These are phyloP conservation scores for Begonia masoniana DNA, from an alignment of 306 rosid species.

Conservation along the genomic window DNA sequence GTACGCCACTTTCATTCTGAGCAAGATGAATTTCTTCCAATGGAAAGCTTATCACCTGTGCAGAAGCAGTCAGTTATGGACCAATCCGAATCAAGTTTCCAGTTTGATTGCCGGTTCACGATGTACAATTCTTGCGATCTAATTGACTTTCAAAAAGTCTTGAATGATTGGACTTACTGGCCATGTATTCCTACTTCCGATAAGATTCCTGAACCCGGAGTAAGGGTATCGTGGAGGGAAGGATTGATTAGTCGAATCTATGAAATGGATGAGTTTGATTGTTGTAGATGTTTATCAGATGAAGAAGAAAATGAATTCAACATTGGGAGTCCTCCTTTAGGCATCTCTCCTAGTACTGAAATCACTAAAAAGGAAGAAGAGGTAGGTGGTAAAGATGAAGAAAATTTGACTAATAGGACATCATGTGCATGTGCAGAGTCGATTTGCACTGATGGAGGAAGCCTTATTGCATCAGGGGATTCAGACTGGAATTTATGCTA, in stretches of 20 bases:
- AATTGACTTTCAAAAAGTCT: slow-evolving; percentile 31
- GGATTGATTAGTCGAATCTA: slow-evolving; percentile 41
- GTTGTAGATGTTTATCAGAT: slow-evolving; percentile 74
- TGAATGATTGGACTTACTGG: slow-evolving; percentile 40
- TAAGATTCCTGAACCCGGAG: slow-evolving; percentile 36
- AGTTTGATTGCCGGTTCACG: slow-evolving; percentile 42
- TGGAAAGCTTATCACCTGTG: slow-evolving; percentile 22
- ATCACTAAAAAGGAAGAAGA: slow-evolving; percentile 21
- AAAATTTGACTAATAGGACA: slow-evolving; percentile 13
- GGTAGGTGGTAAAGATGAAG: slow-evolving; percentile 15
- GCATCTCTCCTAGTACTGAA: slow-evolving; percentile 11
- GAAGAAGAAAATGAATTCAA: slow-evolving; percentile 37
- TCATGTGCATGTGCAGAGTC: slow-evolving; percentile 44
- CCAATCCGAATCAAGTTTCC: slow-evolving; percentile 56
- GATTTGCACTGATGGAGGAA: slow-evolving; percentile 51
- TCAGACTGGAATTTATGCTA: slow-evolving; percentile 52
- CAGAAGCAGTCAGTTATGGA: slow-evolving; percentile 22
- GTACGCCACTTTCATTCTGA: slow-evolving; percentile 19
- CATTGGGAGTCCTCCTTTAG: slow-evolving; percentile 17
- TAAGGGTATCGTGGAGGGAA: slow-evolving; percentile 75
- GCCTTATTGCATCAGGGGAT: slow-evolving; percentile 57
- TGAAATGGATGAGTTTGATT: slow-evolving; percentile 54
- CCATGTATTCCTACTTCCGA: slow-evolving; percentile 33
- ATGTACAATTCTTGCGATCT: slow-evolving; percentile 41
- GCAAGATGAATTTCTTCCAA: slow-evolving; percentile 24